Conservation (phyloP, 1,139 yeast species). For the Debaryomyces singareniensis region DNA sequence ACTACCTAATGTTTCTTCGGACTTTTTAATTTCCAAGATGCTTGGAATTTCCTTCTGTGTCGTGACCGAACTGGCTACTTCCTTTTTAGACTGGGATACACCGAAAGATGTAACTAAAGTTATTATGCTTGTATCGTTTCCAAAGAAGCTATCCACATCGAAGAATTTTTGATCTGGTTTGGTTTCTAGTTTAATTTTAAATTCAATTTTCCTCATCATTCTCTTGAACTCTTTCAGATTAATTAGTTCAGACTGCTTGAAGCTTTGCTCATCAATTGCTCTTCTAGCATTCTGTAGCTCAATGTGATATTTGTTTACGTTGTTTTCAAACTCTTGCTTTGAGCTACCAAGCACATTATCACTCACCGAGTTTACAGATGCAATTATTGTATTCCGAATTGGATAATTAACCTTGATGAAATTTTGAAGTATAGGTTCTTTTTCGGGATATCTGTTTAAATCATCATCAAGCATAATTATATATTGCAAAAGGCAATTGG, state of each 20-base stretch:
- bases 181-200: slow-evolving; percentile 10
- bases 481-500: slow-evolving; percentile 25
- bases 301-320: slow-evolving; percentile 20
- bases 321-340: slow-evolving; percentile 17
- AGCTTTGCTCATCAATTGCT: slow-evolving; percentile 25
- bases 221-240: neutral
- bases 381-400: slow-evolving; percentile 25
- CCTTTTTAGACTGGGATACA: slow-evolving; percentile 8
- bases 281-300: slow-evolving; percentile 21
- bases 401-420: slow-evolving; percentile 11
- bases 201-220: slow-evolving; percentile 6
- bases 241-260: slow-evolving; percentile 14
- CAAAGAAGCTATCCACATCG: slow-evolving; percentile 9
- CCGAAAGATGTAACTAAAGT: slow-evolving; percentile 15
- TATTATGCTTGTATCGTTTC: slow-evolving; percentile 9
- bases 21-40: neutral
- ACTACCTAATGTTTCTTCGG: neutral
- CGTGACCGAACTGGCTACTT: neutral
- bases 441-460: slow-evolving; percentile 10
- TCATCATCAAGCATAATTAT: slow-evolving; percentile 18
- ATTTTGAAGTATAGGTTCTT: slow-evolving; percentile 7
- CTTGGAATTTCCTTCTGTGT: slow-evolving; percentile 2
- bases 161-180: slow-evolving; percentile 13
- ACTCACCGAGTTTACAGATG: slow-evolving; percentile 25
- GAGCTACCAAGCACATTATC: slow-evolving; percentile 21